Base-by-base conservation (phyloP, 441 rosid genomes). In the Pelargonium australe region DNA sequence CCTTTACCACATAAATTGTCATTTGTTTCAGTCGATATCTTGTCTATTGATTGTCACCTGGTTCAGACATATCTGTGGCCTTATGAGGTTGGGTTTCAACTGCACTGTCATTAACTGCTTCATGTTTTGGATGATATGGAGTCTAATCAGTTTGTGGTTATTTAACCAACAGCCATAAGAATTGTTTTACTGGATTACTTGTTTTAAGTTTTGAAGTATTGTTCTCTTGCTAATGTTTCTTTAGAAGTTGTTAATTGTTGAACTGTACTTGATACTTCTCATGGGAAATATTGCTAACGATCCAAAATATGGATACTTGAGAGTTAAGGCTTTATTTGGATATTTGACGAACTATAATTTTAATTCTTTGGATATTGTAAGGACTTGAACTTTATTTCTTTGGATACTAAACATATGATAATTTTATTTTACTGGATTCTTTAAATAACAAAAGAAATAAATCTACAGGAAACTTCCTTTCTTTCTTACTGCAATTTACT, bases 11-110 rank as follows among this genome's bases (percentile, higher is more conserved):
- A 31, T 31, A 31, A 63, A 63, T 13, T 16, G 5, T 63, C 45
- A n/a, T 5, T 63, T 31, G 43, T 63, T 63, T 63, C 44, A 63
- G 66, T 63, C 37, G 44, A 13, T 34, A 63, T 63, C 13, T 37
- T 16, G 14, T 63, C 10, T 62, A 62, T 62, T 28, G 65, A 62
- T 4, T 62, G 65, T 34, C n/a, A n/a, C 41, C 44, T 34, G 43
- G 66, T 31, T 31, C 5, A 63, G 43, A 63, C 66, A 34, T 62
- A 25, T 1, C 13, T 11, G 16, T 63, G 65, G 43, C 43, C 16
- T 63, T 23, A 63, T 63, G 41, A 63, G 65, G 43, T 28, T 11
- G 43, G 43, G n/a, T 12, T 63, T 63, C 19, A n/a, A 19, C 17
- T 63, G 65, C 43, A 63, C 34, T 11, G 34, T 63, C 34, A 63